Conservation (phyloP, 2,329 filamentous ascomycete genomes). For the Colletotrichum sp. region DNA sequence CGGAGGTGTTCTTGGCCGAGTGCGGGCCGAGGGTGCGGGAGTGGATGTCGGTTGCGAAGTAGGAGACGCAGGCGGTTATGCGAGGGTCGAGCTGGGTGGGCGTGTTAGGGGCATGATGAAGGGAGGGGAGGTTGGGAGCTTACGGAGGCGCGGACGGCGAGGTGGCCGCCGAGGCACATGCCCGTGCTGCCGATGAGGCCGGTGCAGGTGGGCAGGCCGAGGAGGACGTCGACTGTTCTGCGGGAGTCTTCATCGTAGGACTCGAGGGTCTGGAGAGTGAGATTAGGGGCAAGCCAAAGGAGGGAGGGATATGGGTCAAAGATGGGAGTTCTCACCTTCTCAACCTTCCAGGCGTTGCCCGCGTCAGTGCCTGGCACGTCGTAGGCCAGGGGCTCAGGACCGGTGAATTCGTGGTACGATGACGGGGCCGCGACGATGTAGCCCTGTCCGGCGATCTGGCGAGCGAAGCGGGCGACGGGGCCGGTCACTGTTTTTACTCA, state of each 20-base stretch:
- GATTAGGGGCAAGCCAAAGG: too few species aligned
- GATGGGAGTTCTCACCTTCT: slow-evolving; percentile 59
- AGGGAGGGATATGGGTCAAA: background rate
- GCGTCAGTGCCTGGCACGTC: slow-evolving; percentile 86
- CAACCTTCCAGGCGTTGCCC: slow-evolving; percentile 86
- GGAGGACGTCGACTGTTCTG: slow-evolving; percentile 71
- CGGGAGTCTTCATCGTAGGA: slow-evolving; percentile 85
- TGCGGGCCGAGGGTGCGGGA: slow-evolving; percentile 73
- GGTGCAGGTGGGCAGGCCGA: slow-evolving; percentile 78
- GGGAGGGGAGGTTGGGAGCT: slow-evolving; percentile 24
- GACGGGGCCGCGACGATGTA: slow-evolving; percentile 93
- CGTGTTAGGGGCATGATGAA: background rate
- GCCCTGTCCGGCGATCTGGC: slow-evolving; percentile 90
- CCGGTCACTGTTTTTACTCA: slow-evolving; percentile 71
- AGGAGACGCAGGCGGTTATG: slow-evolving; percentile 79
- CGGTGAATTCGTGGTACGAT: slow-evolving; percentile 92
- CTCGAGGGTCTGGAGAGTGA: slow-evolving; percentile 61
- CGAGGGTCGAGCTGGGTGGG: slow-evolving; percentile 68
- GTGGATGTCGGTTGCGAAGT: slow-evolving; percentile 94
- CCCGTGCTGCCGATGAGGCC: slow-evolving; percentile 79
- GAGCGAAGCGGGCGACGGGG: slow-evolving; percentile 85
- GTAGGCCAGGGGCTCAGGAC: slow-evolving; percentile 83
- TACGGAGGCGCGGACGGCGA: slow-evolving; percentile 68
- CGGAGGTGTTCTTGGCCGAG: slow-evolving; percentile 50
- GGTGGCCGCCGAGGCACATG: slow-evolving; percentile 93